Base-by-base conservation (phyloP, 805 yeast species). In the Candida sakaeoensis region DNA sequence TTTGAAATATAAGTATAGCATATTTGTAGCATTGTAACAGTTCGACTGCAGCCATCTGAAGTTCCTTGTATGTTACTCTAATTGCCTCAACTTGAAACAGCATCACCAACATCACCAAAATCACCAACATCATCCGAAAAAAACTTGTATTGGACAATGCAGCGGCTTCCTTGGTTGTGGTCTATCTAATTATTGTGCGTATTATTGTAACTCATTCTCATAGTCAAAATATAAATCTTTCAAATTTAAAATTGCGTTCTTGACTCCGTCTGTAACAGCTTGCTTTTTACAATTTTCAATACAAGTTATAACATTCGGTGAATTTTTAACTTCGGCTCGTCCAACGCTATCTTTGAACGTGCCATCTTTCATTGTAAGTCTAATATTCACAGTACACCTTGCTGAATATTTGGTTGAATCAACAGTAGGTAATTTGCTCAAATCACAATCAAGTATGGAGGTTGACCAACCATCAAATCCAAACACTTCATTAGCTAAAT, bases 391-490 rank as follows among this genome's bases (percentile, higher is more conserved):
- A 10, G 45, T 42, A 9, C 60, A 57, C 13, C 47, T 48, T 24
- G 57, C 54, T 5, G 60, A 51, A 44, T 39, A 51, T 34, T 30
- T n/a, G 12, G 56, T 40, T 37, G 55, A 47, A 16, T 51, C 52
- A 33, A 63, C 51, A 13, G 55, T 49, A 6, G 48, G 50, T 22
- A 52, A 52, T 14, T 37, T n/a, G 7, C 12, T 7, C 14, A 44
- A 14, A 2, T 17, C 29, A 37, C 42, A 56, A 4, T 52, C 55
- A 9, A 66, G 19, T 1, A 78, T 57, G 35, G 65, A 66, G 23
- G 74, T 61, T 5, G 70, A 65, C 84, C 84, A 79, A 7, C 84
- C 83, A 44, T 75, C 65, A 50, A 60, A 74, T 0, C 82, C 83
- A 56, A 76, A 78, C 0, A 69, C 55, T 27, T 71, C 75, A 43